These are phyloP conservation scores for Ophiostoma ulmi DNA, from an alignment of 2,329 filamentous ascomycete species.

Conservation along the genomic window DNA sequence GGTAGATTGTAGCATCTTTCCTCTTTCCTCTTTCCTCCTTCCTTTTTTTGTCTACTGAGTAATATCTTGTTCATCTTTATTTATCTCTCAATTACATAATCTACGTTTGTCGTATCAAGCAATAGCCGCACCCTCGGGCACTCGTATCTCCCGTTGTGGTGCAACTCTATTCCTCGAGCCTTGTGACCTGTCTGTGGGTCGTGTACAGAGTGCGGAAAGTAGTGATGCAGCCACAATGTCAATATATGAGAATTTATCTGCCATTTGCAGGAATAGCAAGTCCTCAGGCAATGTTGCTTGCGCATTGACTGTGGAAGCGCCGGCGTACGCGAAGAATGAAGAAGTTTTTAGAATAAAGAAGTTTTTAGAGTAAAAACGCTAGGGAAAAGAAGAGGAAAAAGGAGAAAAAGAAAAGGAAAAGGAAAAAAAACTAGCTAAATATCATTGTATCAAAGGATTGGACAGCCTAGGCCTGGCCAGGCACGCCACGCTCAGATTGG, in stretches of 20 bases:
- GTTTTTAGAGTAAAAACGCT: background rate
- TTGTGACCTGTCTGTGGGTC: background rate
- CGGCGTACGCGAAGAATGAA: background rate
- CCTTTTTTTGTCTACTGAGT: background rate
- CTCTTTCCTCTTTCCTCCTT: background rate
- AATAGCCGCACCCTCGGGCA: too few species aligned
- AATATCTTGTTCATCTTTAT: too few species aligned
- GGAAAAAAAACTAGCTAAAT: background rate
- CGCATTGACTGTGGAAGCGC: background rate
- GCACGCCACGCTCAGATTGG: constrained; percentile 12
- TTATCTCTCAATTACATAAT: background rate
- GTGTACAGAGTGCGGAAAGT: too few species aligned
- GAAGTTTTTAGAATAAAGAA: background rate
- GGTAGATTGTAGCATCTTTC: background rate
- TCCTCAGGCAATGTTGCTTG: background rate
- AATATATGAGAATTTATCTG: background rate
- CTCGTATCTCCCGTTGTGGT: background rate
- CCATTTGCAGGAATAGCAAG: background rate
- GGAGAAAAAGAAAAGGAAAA: background rate
- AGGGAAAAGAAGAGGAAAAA: background rate
- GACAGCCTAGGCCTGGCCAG: background rate
- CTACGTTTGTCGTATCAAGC: background rate
- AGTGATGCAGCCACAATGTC: background rate
- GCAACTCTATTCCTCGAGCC: background rate
- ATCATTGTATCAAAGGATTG: background rate